Percentiles rank a stretch among this genome's conserved stretches.
These are phyloP conservation scores for Microsporum canis DNA, from an alignment of 2,329 filamentous ascomycete genomes.

Conservation along the genomic window DNA sequence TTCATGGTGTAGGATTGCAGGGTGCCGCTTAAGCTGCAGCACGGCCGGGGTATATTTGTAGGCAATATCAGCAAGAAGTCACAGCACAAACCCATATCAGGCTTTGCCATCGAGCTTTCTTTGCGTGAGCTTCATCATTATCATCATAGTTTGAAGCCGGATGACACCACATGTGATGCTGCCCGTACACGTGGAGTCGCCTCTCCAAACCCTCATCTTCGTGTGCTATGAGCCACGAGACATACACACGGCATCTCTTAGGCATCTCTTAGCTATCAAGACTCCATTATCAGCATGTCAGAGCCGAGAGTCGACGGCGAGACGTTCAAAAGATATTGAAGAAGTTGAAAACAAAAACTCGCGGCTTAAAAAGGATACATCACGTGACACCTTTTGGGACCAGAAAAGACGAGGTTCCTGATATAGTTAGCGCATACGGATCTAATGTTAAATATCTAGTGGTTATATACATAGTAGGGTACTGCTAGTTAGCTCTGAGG, in stretches of 20 bases:
- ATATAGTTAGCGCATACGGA: too few species aligned
- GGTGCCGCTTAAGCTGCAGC: neutral
- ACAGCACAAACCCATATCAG: neutral
- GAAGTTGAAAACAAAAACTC: too few species aligned
- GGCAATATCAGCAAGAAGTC: neutral
- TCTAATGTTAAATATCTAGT: too few species aligned
- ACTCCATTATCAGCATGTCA: neutral
- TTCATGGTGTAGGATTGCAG: neutral
- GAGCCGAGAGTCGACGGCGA: neutral
- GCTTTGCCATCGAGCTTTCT: neutral
- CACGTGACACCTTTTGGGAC: too few species aligned
- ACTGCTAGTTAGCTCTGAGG: too few species aligned
- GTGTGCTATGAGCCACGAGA: neutral
- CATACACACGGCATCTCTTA: neutral
- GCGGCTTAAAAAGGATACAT: too few species aligned
- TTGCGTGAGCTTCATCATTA: neutral
- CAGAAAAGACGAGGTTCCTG: too few species aligned
- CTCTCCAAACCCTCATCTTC: neutral
- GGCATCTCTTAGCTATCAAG: neutral
- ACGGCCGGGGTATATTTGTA: conserved; percentile 1
- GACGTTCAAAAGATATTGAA: neutral
- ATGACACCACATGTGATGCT: neutral
- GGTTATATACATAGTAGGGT: too few species aligned
- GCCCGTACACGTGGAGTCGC: neutral
- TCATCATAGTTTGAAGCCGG: neutral